phyloP scores from a whole-genome alignment of 805 yeast genomes.

The Starmerella scarabaei region DNA sequence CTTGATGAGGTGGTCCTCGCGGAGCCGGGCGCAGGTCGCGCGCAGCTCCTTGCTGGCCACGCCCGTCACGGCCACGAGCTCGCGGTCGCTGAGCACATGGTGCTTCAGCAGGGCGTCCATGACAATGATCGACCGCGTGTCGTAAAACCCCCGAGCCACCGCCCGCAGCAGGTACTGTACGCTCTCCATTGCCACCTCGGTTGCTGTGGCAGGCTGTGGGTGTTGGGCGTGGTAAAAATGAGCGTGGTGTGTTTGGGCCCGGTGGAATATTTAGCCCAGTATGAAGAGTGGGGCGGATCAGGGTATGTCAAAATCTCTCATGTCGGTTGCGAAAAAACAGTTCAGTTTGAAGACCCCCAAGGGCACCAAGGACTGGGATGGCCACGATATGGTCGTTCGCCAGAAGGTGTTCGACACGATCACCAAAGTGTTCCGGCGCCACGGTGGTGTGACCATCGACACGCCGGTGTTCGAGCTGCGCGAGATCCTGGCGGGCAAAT shows the following conservation, averaged over 20 bases:
- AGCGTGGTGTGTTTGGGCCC: no score
- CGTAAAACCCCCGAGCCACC: conserved; percentile 78
- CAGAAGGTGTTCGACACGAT: conserved; percentile 70
- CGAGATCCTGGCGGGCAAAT: conserved; percentile 90
- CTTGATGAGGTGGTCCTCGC: conserved; percentile 65
- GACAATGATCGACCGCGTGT: conserved; percentile 67
- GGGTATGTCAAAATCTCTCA: not conserved
- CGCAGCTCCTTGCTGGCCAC: conserved; percentile 79
- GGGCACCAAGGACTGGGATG: conserved; percentile 98
- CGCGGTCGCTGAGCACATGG: conserved; percentile 86
- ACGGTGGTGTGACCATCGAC: conserved; percentile 96
- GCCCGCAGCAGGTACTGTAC: conserved; percentile 51
- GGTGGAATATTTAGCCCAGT: no score
- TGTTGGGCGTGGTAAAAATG: not conserved
- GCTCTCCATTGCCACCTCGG: conserved; percentile 24
- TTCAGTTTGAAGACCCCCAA: conserved; percentile 88
- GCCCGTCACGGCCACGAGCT: conserved; percentile 64
- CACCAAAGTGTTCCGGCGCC: conserved; percentile 70
- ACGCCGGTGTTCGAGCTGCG: conserved; percentile 96
- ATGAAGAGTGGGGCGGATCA: not conserved
- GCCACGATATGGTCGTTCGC: conserved; percentile 90
- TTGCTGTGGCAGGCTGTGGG: not conserved
- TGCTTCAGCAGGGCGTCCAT: conserved; percentile 80
- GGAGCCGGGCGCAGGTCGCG: conserved; percentile 61
- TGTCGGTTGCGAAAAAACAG: conserved; percentile 13